Conservation (phyloP, 306 rosid genomes). For the Quercus alba region DNA sequence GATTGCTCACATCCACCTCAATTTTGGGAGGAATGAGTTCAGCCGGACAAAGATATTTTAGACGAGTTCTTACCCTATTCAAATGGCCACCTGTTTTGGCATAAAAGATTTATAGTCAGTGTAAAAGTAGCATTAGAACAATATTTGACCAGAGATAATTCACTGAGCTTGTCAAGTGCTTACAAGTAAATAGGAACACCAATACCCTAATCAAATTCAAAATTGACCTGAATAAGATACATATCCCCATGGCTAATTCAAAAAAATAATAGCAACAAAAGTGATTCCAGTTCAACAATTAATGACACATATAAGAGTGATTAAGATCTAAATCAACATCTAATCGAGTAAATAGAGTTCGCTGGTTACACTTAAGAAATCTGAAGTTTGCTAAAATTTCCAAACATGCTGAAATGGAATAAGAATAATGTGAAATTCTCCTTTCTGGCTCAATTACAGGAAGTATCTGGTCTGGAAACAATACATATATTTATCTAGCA, state of each 20-base stretch:
- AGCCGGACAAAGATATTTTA: slow-evolving; percentile 67
- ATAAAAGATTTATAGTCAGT: slow-evolving; percentile 12
- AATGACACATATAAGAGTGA: background rate
- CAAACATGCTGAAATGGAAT: background rate
- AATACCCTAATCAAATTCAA: background rate
- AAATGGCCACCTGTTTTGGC: slow-evolving; percentile 62
- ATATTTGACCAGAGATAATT: background rate
- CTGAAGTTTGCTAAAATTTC: background rate
- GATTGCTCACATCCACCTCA: slow-evolving; percentile 81
- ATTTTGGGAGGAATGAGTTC: slow-evolving; percentile 80
- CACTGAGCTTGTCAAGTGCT: background rate
- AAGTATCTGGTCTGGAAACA: background rate
- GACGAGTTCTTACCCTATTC: slow-evolving; percentile 64
- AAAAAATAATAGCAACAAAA: background rate
- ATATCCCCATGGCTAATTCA: background rate
- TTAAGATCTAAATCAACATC: background rate
- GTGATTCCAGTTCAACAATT: background rate
- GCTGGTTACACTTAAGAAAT: background rate
- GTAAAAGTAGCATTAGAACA: slow-evolving; percentile 9
- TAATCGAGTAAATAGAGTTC: background rate
- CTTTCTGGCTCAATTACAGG: background rate
- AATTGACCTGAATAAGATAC: background rate
- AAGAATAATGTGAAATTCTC: background rate
- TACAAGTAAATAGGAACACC: background rate
- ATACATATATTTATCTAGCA: too few relatives aligned